phyloP scores from a whole-genome alignment of 176 grass and related monocot species.

The Carex kokanica region DNA sequence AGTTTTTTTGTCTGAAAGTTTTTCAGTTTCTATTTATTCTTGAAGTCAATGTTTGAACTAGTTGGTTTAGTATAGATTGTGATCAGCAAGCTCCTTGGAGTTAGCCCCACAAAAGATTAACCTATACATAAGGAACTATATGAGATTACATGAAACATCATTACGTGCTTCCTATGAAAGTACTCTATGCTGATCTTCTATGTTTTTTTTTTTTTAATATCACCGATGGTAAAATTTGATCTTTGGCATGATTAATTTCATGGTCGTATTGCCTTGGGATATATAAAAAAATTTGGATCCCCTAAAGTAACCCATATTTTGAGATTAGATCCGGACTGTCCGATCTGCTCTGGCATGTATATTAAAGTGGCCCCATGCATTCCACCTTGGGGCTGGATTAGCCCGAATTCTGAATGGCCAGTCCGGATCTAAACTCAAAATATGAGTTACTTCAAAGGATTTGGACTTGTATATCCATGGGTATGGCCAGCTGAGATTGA shows the following conservation, averaged over 20 bases:
- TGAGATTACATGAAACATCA: not conserved
- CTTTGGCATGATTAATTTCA: not conserved
- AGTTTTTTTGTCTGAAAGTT: not conserved
- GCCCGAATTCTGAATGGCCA: no score
- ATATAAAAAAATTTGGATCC: no score
- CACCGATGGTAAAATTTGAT: not conserved
- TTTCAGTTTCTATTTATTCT: not conserved
- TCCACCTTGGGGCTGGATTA: no score
- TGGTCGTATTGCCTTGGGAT: not conserved
- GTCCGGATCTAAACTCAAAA: no score
- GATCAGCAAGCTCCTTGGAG: not conserved
- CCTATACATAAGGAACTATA: not conserved
- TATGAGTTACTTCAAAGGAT: no score
- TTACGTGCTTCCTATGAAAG: not conserved
- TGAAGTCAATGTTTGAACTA: slow-evolving; percentile 6
- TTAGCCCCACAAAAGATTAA: not conserved
- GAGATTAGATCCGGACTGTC: no score
- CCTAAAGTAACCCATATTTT: no score
- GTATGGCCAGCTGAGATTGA: not conserved
- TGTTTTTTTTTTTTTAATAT: not conserved
- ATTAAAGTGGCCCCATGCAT: no score
- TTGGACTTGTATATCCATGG: not conserved
- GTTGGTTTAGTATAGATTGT: not conserved
- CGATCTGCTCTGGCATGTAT: no score
- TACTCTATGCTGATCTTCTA: no score